phyloP scores from a whole-genome alignment of 2,329 filamentous ascomycete genomes.

The Diaporthe sp. region DNA sequence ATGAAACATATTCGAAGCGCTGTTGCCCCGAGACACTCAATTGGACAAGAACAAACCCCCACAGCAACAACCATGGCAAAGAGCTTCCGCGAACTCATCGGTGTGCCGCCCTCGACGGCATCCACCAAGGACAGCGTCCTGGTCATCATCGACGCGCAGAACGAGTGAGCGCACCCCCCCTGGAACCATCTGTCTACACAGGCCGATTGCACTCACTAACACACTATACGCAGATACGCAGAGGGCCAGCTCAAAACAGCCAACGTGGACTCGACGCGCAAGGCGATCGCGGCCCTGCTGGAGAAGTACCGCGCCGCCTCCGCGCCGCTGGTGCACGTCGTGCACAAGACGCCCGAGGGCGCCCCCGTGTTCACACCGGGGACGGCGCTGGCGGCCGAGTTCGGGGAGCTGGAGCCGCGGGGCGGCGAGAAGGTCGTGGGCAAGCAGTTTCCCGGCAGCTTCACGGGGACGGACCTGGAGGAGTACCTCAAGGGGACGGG shows the following conservation, averaged over 20 bases:
- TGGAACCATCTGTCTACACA: neutral
- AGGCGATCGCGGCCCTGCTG: conserved; percentile 68
- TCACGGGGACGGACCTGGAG: conserved; percentile 71
- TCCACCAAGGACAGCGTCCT: conserved; percentile 69
- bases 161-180: conserved; percentile 61
- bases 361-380: conserved; percentile 76
- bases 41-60: neutral
- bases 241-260: conserved; percentile 68
- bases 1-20: neutral
- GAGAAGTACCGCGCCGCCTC: conserved; percentile 68
- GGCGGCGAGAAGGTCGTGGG: conserved; percentile 67
- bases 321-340: conserved; percentile 69
- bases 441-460: conserved; percentile 71
- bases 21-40: neutral
- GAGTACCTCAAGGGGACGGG: conserved; percentile 63
- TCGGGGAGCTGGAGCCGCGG: conserved; percentile 68
- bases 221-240: conserved; percentile 56
- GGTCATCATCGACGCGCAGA: conserved; percentile 79
- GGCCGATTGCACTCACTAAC: neutral
- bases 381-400: conserved; percentile 71
- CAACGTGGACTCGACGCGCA: conserved; percentile 65
- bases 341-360: conserved; percentile 69
- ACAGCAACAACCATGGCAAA: conserved; percentile 12
- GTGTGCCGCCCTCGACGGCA: conserved; percentile 66
- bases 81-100: conserved; percentile 63